Evolutionary conservation across 805 yeast genomes (phyloP).

Genomic region (Pichia insulana): DNA sequence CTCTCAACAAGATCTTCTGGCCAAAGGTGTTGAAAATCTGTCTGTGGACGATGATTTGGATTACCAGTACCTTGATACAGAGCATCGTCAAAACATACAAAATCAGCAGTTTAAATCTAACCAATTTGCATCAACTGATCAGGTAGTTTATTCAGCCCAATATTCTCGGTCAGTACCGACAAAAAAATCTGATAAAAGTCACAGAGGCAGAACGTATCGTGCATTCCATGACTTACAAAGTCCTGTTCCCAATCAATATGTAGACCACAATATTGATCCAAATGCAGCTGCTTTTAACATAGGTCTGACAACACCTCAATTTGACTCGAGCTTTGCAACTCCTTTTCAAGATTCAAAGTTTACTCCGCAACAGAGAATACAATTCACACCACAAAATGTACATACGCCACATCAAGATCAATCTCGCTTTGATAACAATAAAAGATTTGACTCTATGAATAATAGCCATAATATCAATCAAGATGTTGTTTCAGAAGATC

Average conservation of each 20-base stretch:
- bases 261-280: slow-evolving; percentile 20
- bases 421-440: not conserved
- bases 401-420: not conserved
- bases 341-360: not conserved
- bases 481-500: slow-evolving; percentile 15
- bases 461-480: slow-evolving; percentile 7
- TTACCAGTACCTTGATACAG: not conserved
- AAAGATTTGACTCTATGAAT: too few relatives aligned
- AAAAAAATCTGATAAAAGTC: too few relatives aligned
- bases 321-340: not conserved
- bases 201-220: slow-evolving; percentile 16
- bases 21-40: slow-evolving; percentile 12
- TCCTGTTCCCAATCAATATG: not conserved
- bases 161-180: too few relatives aligned
- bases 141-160: too few relatives aligned
- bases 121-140: too few relatives aligned
- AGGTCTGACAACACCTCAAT: slow-evolving; percentile 16
- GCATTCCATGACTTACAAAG: slow-evolving; percentile 20
- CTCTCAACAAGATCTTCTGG: slow-evolving; percentile 11
- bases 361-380: not conserved
- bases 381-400: not conserved
- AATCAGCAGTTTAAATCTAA: too few relatives aligned
- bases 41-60: slow-evolving; percentile 1
- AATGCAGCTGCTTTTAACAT: slow-evolving; percentile 26
- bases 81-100: too few relatives aligned